These are phyloP conservation scores for Boletus vermiculosoides DNA, from an alignment of 768 basidiomycete genomes.

Conservation along the genomic window DNA sequence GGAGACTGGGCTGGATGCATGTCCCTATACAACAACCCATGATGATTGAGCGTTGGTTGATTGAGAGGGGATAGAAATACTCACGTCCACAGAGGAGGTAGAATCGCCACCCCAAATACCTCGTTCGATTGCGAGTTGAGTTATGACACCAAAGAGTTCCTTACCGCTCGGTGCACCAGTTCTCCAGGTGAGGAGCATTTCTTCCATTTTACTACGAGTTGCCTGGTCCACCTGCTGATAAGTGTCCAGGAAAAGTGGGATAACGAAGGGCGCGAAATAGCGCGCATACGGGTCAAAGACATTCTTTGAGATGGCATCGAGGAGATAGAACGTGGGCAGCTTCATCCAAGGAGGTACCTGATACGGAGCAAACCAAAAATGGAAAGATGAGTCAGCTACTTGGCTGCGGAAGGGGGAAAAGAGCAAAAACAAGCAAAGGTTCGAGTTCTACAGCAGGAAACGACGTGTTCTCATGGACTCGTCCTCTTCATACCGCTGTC, in stretches of 20 bases:
- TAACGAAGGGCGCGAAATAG: constrained; percentile 79
- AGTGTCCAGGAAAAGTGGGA: constrained; percentile 81
- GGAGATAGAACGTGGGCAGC: constrained; percentile 89
- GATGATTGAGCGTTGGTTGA: not conserved
- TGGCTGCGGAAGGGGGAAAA: constrained; percentile 18
- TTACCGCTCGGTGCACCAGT: constrained; percentile 76
- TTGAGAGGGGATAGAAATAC: constrained; percentile 20
- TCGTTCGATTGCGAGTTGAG: constrained; percentile 82
- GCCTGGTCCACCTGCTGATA: constrained; percentile 82
- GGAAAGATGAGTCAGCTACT: constrained; percentile 66
- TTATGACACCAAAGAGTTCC: constrained; percentile 80
- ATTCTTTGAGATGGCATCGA: constrained; percentile 98
- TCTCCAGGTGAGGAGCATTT: constrained; percentile 95
- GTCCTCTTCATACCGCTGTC: constrained; percentile 33
- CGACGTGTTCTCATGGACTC: constrained; percentile 39
- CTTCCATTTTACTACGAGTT: constrained; percentile 94
- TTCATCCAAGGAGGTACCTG: constrained; percentile 91
- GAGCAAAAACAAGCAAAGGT: constrained; percentile 32
- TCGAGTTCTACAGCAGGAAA: constrained; percentile 22
- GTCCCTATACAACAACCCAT: constrained; percentile 28
- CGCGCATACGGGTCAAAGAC: constrained; percentile 90
- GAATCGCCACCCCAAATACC: constrained; percentile 72
- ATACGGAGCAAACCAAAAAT: constrained; percentile 26
- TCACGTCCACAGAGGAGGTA: constrained; percentile 37
- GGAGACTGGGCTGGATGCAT: constrained; percentile 52